Evolutionary conservation across 179 eudicot genomes (phyloP).

Genomic region (Spinacia oleracea): DNA sequence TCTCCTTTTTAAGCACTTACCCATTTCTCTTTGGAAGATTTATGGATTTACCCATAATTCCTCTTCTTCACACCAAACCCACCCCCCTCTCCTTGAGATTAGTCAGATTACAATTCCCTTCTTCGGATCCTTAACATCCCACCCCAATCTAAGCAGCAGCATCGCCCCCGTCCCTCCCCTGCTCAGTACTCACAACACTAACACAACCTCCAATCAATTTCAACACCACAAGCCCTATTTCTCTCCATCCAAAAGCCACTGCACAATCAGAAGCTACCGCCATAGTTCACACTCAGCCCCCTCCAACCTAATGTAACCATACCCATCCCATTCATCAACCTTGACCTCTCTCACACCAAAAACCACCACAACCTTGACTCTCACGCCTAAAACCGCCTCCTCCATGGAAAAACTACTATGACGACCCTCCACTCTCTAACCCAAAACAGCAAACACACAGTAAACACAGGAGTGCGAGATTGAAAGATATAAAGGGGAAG

Average conservation of each 20-base stretch:
- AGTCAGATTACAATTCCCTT: neutral
- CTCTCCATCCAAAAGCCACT: neutral
- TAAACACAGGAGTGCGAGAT: neutral
- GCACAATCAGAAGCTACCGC: neutral
- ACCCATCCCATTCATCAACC: neutral
- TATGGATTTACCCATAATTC: neutral
- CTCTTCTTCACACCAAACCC: neutral
- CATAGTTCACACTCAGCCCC: neutral
- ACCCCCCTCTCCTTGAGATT: neutral
- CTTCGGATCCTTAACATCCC: too few species aligned
- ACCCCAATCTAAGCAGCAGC: neutral
- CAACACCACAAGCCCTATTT: neutral
- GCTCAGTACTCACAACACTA: neutral
- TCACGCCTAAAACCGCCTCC: neutral
- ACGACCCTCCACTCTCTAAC: neutral
- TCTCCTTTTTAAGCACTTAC: neutral
- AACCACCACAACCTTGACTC: neutral
- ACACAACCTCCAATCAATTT: neutral
- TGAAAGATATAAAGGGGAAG: neutral
- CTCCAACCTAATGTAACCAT: neutral
- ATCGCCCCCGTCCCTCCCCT: neutral
- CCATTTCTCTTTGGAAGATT: neutral
- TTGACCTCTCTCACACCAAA: neutral
- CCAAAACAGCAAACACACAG: neutral
- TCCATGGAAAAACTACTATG: neutral